A percentile compares a stretch with the other conserved stretches of the same genome.
Conservation (phyloP, 768 basidiomycete species). For the Hygrophorus russula region DNA sequence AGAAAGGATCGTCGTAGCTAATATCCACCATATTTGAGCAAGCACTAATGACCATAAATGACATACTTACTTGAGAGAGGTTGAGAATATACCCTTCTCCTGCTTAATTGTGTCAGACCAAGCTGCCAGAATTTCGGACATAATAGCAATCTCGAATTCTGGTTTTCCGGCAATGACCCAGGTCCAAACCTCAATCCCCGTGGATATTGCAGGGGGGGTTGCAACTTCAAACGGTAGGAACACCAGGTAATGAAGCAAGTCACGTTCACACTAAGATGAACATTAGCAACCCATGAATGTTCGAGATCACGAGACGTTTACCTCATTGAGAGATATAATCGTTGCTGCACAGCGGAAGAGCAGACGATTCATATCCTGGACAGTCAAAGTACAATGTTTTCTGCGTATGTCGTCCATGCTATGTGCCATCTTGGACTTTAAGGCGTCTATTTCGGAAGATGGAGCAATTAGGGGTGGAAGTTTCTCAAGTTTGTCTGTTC, state of each 20-base stretch:
- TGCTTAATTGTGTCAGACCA: conserved; percentile 79
- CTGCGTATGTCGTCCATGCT: conserved; percentile 57
- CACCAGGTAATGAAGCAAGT: conserved; percentile 80
- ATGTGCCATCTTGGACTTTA: conserved; percentile 57
- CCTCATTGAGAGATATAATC: conserved; percentile 60
- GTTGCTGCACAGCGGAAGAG: conserved; percentile 81
- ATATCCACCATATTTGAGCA: background rate
- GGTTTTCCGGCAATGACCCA: conserved; percentile 89
- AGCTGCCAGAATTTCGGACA: conserved; percentile 76
- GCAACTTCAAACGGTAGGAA: conserved; percentile 82
- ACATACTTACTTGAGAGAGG: conserved; percentile 58
- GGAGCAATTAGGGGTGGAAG: conserved; percentile 50
- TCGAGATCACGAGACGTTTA: conserved; percentile 13
- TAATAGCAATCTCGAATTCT: conserved; percentile 68
- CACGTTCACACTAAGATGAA: conserved; percentile 59
- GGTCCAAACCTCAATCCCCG: conserved; percentile 91
- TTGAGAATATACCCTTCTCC: conserved; percentile 77
- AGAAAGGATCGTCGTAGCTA: conserved; percentile 86
- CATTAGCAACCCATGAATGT: background rate
- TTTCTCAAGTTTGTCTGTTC: conserved; percentile 47
- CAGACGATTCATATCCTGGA: conserved; percentile 76
- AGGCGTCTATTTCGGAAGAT: conserved; percentile 45
- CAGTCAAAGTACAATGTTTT: conserved; percentile 63
- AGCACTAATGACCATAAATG: background rate
- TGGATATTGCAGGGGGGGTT: conserved; percentile 74